These are phyloP conservation scores for Solanum ossicruentum DNA, from an alignment of 257 asterid species.

Conservation along the genomic window DNA sequence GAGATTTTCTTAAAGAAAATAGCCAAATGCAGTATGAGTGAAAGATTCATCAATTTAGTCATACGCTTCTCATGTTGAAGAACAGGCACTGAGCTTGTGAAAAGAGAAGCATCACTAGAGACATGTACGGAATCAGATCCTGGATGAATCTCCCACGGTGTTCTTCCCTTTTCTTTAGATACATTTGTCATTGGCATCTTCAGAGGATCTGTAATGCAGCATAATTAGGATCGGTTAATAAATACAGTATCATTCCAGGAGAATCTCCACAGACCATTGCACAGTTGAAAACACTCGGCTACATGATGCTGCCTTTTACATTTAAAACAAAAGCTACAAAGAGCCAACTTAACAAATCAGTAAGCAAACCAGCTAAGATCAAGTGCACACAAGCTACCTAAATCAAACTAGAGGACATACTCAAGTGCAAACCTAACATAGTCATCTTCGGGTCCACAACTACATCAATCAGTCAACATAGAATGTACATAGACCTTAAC, in stretches of 20 bases:
- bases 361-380: neutral
- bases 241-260: neutral
- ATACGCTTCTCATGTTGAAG: conserved; percentile 36
- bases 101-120: conserved; percentile 37
- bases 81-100: conserved; percentile 53
- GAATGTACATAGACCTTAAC: neutral
- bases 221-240: neutral
- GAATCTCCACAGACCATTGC: neutral
- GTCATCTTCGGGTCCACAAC: neutral
- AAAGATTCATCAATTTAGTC: neutral
- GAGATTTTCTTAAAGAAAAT: neutral
- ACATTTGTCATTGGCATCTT: conserved; percentile 8
- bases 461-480: neutral
- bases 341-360: neutral
- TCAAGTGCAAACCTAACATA: neutral
- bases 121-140: conserved; percentile 15
- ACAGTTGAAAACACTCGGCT: neutral
- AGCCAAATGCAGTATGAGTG: neutral
- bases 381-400: neutral
- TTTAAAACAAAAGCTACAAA: neutral
- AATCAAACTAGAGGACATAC: neutral
- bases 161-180: conserved; percentile 22
- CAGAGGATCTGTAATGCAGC: conserved; percentile 3
- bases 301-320: neutral
- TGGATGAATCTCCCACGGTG: conserved; percentile 22